These are phyloP conservation scores for Aspergillus neoniger DNA, from an alignment of 2,329 filamentous ascomycete genomes.

Conservation along the genomic window DNA sequence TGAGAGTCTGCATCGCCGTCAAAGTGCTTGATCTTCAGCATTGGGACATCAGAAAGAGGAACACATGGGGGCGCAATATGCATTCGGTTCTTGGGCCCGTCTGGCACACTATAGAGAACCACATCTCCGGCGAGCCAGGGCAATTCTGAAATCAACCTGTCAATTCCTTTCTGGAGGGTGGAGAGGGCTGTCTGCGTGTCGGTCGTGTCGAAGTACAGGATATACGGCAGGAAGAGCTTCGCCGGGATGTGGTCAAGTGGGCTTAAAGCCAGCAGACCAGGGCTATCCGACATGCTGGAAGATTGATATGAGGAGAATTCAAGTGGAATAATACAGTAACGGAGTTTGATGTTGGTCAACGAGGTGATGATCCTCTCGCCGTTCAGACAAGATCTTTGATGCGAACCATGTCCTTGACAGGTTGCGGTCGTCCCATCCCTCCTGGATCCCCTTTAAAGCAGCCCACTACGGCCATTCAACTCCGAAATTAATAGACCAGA, in stretches of 20 bases:
- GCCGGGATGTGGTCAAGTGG: conserved; percentile 12
- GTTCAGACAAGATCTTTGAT: background rate
- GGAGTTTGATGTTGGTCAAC: too few species aligned
- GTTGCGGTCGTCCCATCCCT: background rate
- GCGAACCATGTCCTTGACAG: background rate
- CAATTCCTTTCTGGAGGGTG: conserved; percentile 8
- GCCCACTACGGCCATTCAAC: background rate
- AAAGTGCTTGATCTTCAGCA: conserved; percentile 7
- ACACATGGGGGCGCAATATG: background rate
- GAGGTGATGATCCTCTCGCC: too few species aligned
- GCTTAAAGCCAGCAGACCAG: conserved; percentile 8
- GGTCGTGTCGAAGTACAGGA: conserved; percentile 5
- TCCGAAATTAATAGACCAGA: background rate
- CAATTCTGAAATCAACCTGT: conserved; percentile 1
- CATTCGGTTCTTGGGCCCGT: background rate
- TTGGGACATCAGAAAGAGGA: conserved; percentile 4
- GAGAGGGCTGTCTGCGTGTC: background rate
- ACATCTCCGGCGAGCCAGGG: conserved; percentile 12
- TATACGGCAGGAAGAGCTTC: conserved; percentile 5
- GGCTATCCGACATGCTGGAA: background rate
- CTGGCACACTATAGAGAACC: background rate
- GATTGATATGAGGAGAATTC: background rate
- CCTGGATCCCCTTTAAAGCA: background rate
- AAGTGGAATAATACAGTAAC: background rate
- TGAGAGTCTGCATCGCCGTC: background rate